Evolutionary conservation across 768 basidiomycete genomes (phyloP).

Genomic region (Scleroderma bovista): DNA sequence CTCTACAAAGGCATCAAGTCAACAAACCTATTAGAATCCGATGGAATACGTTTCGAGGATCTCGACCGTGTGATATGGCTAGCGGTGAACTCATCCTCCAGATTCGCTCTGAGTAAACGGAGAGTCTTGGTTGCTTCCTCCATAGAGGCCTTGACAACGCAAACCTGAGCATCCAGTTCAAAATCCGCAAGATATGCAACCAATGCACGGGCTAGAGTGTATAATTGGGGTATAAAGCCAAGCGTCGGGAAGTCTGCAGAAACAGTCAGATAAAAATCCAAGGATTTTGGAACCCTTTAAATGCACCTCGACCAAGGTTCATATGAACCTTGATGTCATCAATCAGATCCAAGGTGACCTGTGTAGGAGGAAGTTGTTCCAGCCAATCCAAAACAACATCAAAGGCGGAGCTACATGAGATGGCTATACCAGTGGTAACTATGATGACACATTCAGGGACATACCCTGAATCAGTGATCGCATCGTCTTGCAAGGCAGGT

Average conservation of each 20-base stretch:
- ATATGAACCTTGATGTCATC: slow-evolving; percentile 22
- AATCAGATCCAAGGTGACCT: slow-evolving; percentile 9
- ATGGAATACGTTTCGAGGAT: slow-evolving; percentile 42
- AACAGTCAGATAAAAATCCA: not conserved
- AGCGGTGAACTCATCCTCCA: slow-evolving; percentile 35
- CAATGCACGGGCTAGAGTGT: slow-evolving; percentile 35
- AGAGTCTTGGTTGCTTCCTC: slow-evolving; percentile 30
- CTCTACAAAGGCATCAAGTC: not conserved
- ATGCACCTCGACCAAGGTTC: slow-evolving; percentile 22
- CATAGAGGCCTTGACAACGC: slow-evolving; percentile 14
- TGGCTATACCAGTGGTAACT: slow-evolving; percentile 2
- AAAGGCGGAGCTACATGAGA: slow-evolving; percentile 17
- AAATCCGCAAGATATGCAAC: slow-evolving; percentile 14
- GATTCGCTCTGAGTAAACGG: slow-evolving; percentile 24
- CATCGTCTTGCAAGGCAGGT: slow-evolving; percentile 30
- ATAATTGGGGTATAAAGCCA: slow-evolving; percentile 46
- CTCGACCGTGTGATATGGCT: slow-evolving; percentile 37
- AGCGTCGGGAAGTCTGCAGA: slow-evolving; percentile 30
- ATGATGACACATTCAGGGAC: slow-evolving; percentile 9
- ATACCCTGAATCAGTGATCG: slow-evolving; percentile 37
- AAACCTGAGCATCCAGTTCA: slow-evolving; percentile 2
- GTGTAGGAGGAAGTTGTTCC: slow-evolving; percentile 15
- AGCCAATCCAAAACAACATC: slow-evolving; percentile 22
- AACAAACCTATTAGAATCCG: slow-evolving; percentile 36
- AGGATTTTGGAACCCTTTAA: not conserved